Evolutionary conservation across 352 stramenopile species (phyloP).

Genomic region (Phytophthora citricola): DNA sequence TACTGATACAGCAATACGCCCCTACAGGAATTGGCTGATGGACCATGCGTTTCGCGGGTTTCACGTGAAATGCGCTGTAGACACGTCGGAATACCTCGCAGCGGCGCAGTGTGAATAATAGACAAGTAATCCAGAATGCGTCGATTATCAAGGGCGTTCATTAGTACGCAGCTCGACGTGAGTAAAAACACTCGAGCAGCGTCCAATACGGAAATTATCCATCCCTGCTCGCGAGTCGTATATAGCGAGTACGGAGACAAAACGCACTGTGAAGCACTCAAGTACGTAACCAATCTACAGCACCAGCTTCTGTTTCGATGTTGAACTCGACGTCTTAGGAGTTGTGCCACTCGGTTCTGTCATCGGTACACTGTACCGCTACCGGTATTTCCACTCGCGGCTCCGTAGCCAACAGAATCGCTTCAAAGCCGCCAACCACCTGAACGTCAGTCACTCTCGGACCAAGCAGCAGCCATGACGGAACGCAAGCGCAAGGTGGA

Average conservation of each 20-base stretch:
- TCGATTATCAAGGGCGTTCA: background rate
- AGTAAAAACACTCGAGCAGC: slow-evolving; percentile 1
- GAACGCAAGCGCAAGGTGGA: slow-evolving; percentile 76
- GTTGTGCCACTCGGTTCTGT: too few relatives aligned
- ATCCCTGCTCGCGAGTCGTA: background rate
- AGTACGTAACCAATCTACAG: too few relatives aligned
- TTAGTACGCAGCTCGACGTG: too few relatives aligned
- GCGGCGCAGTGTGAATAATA: slow-evolving; percentile 2
- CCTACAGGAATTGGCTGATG: background rate
- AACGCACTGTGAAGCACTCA: too few relatives aligned
- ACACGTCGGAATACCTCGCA: slow-evolving; percentile 6
- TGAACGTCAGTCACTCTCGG: slow-evolving; percentile 15
- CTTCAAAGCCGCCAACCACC: slow-evolving; percentile 3
- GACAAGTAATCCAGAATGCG: background rate
- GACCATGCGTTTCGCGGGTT: slow-evolving; percentile 3
- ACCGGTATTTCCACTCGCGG: background rate
- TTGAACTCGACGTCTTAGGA: background rate
- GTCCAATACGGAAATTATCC: slow-evolving; percentile 1
- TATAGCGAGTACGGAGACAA: too few relatives aligned
- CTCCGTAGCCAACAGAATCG: slow-evolving; percentile 16
- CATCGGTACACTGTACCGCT: background rate
- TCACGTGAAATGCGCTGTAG: background rate
- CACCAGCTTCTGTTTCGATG: background rate
- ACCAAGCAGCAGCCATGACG: slow-evolving; percentile 43
- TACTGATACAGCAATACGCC: too few relatives aligned